These are phyloP conservation scores for Jaltomata sinuosa DNA, from an alignment of 257 asterid genomes.

Conservation along the genomic window DNA sequence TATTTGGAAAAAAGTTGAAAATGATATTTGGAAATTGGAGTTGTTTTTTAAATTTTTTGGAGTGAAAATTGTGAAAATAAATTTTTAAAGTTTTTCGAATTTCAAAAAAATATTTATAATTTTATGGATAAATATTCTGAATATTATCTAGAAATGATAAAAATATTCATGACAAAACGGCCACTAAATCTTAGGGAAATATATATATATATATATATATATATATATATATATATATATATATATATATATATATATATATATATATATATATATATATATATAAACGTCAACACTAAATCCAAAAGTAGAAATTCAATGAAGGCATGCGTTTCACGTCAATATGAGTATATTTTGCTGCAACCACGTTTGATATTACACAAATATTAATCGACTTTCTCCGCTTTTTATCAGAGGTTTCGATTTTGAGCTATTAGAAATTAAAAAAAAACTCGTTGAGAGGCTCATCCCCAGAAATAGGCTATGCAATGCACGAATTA, in stretches of 20 bases:
- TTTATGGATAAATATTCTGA: no score
- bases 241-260: no score
- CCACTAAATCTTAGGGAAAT: no score
- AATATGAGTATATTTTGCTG: not conserved
- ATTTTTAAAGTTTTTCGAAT: no score
- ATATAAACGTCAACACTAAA: not conserved
- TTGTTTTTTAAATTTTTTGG: not conserved
- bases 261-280: no score
- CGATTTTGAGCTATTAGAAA: not conserved
- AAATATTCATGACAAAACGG: no score
- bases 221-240: no score
- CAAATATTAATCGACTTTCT: not conserved
- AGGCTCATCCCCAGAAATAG: not conserved
- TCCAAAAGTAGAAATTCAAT: not conserved
- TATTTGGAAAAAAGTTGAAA: not conserved
- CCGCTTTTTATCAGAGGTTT: accelerated
- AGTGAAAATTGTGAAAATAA: not conserved
- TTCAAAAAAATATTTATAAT: not conserved
- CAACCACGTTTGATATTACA: not conserved
- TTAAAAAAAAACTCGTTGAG: not conserved
- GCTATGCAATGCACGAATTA: not conserved
- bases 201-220: no score
- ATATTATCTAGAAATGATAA: no score
- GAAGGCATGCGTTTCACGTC: not conserved
- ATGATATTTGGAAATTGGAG: not conserved